These are phyloP conservation scores for Eucalyptus cloeziana DNA, from an alignment of 345 rosid genomes.

Conservation along the genomic window DNA sequence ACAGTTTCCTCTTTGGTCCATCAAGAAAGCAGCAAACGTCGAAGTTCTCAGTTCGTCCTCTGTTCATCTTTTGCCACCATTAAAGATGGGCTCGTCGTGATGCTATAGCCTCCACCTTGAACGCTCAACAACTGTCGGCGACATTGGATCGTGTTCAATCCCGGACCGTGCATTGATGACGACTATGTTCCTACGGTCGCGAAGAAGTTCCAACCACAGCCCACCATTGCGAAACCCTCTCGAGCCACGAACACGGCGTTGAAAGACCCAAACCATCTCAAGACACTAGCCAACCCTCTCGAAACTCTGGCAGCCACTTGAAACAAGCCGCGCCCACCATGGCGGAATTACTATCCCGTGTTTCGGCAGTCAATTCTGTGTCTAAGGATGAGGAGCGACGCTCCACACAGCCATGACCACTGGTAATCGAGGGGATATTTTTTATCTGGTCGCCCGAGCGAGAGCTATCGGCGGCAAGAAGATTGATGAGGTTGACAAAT, in stretches of 20 bases:
- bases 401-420: background rate
- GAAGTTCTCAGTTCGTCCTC: background rate
- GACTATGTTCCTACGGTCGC: background rate
- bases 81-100: background rate
- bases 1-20: background rate
- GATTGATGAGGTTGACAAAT: background rate
- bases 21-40: background rate
- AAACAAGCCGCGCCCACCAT: background rate
- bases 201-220: background rate
- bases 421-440: background rate
- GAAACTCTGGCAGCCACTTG: background rate
- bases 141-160: background rate
- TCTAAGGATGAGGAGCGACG: background rate
- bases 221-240: background rate
- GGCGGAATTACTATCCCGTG: rapidly evolving
- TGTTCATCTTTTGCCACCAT: background rate
- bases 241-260: background rate
- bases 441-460: background rate
- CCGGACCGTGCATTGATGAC: background rate
- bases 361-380: background rate
- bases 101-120: background rate
- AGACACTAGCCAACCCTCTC: background rate
- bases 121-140: background rate
- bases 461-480: background rate
- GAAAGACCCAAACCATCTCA: background rate